Evolutionary conservation across 345 rosid species (phyloP), one percentile per base, ranked within the genome.

Genomic region (Diplotaxis tenuifolia): DNA sequence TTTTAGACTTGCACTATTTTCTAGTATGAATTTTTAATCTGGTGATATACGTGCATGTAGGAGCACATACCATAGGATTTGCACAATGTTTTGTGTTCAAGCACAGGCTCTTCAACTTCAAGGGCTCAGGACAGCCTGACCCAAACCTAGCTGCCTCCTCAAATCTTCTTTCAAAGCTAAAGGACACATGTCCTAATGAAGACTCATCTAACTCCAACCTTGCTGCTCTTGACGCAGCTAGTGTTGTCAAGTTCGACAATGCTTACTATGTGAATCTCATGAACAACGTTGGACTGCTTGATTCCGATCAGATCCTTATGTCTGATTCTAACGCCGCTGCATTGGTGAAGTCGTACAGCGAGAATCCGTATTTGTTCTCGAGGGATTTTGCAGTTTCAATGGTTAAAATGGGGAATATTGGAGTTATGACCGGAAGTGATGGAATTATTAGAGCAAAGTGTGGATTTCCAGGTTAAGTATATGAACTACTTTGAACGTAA

Each of bases 41-140:
- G 19, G 28, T 61, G 25, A 12, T 15, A 22, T 4, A 25, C 9
- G 28, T 47, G 21, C 40, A 40, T 76, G 62, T 71, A 91, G 96
- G 94, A 72, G 97, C 91, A 23, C 98, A 91, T 78, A 93, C 98
- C 15, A 73, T 93, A 71, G 98, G 98, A 9, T 87, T 73, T 82
- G 98, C 98, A 11, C 97, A 91, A 55, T 93, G 97, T 71, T 85
- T 91, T 74, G 67, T 87, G 49, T 83, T 93, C 88, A 93, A 93
- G 85, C 80, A 82, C 47, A 82, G 97, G 74, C 85, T 93, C 9
- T 91, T 82, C 80, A 29, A 91, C 83, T 93, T 84, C 83, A 74
- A 75, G 18, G 91, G 92, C 42, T 75, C 91, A 0, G 92, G 98
- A 36, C 84, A 83, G 45, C 94, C 96, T 28, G 97, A 93, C 70